Conservation (phyloP, 306 rosid species). For the Potentilla sterilis region DNA sequence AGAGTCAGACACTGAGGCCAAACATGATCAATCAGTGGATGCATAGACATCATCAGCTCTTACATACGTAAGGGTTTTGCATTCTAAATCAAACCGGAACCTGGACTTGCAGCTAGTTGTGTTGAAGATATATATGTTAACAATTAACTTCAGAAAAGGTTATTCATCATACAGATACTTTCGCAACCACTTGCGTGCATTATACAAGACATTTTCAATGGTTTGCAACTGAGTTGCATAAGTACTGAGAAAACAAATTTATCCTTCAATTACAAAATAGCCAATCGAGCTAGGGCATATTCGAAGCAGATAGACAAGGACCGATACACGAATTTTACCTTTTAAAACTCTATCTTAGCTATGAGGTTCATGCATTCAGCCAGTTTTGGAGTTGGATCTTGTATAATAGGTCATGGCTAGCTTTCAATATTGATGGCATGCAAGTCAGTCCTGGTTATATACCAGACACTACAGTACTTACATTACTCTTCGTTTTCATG, state of each 20-base stretch:
- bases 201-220: background rate
- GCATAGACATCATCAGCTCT: background rate
- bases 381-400: background rate
- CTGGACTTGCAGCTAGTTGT: background rate
- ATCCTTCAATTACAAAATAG: background rate
- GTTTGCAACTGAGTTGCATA: background rate
- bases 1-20: background rate
- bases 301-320: background rate
- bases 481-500: background rate
- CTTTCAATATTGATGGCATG: background rate
- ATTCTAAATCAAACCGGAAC: constrained; percentile 5
- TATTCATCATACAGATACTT: background rate
- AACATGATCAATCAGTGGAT: background rate
- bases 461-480: background rate
- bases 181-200: background rate
- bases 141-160: background rate
- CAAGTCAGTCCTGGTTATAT: background rate
- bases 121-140: background rate
- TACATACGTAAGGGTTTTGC: constrained; percentile 4
- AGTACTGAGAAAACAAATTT: background rate
- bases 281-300: background rate
- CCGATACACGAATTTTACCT: background rate
- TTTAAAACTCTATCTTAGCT: background rate
- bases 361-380: background rate
- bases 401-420: background rate